These are phyloP conservation scores for Asclepias syriaca DNA, from an alignment of 257 asterid genomes.

Conservation along the genomic window DNA sequence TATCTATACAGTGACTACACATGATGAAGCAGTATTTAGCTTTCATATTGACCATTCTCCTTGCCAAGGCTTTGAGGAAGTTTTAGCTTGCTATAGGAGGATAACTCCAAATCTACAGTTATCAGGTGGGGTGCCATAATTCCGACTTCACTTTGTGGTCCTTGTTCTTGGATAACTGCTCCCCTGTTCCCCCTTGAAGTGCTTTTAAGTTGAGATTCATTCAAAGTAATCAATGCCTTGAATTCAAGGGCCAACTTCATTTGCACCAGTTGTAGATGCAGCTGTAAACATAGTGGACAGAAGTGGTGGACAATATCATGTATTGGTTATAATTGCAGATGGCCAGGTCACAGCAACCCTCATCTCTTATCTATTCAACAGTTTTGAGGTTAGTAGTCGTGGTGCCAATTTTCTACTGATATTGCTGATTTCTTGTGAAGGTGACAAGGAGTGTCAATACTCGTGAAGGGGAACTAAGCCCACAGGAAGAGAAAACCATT, in stretches of 20 bases:
- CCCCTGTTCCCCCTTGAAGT: not conserved
- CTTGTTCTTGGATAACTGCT: not conserved
- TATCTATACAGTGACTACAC: slow-evolving; percentile 48
- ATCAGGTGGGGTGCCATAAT: slow-evolving; percentile 45
- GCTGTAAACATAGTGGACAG: slow-evolving; percentile 79
- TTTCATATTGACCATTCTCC: slow-evolving; percentile 73
- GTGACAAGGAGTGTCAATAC: slow-evolving; percentile 65
- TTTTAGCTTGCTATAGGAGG: slow-evolving; percentile 66
- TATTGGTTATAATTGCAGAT: slow-evolving; percentile 79
- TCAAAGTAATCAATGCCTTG: not conserved
- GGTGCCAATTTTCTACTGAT: slow-evolving; percentile 11
- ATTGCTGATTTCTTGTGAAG: slow-evolving; percentile 35
- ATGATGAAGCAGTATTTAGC: slow-evolving; percentile 73
- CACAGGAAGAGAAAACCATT: slow-evolving; percentile 65
- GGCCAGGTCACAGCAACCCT: slow-evolving; percentile 55
- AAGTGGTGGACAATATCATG: slow-evolving; percentile 82
- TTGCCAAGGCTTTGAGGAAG: slow-evolving; percentile 88
- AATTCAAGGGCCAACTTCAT: slow-evolving; percentile 72
- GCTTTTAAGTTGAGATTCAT: not conserved
- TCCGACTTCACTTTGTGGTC: slow-evolving; percentile 3
- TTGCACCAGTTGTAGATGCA: slow-evolving; percentile 79
- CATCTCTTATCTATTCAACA: not conserved
- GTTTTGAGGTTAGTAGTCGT: slow-evolving; percentile 9
- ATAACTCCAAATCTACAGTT: slow-evolving; percentile 52
- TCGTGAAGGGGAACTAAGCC: slow-evolving; percentile 48